Evolutionary conservation across 345 rosid species (phyloP), one percentile per base, ranked within the genome.

Genomic region (Eucalyptus sp.): DNA sequence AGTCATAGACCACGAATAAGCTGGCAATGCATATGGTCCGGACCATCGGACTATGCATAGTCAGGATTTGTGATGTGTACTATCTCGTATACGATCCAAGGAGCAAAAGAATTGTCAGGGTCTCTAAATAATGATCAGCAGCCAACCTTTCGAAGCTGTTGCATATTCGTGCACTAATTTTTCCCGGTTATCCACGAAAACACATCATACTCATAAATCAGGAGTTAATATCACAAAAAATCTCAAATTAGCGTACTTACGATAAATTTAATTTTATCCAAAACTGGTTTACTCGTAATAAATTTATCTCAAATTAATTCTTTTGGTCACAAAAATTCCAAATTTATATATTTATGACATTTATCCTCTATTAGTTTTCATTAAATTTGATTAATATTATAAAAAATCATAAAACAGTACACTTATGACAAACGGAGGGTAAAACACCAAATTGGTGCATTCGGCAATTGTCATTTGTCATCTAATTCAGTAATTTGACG

Each of bases 281-380:
- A 52, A 52, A 52, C 0, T 1, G 0, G 2, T 52, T 3, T 52
- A 52, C 0, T 18, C 1, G 0, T 52, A 18, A 52, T 18, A 52
- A 52, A 52, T 18, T 52, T 18, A 52, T 18, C 2, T 18, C 2
- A 18, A 52, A 52, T 2, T 52, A 4, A 18, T 52, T 18, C 10
- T 52, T 20, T 20, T 8, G 58, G 1, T 52, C 58, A 2, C 5
- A 4, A 52, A 52, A 52, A 52, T 52, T 52, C 0, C 25, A 52
- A 52, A 52, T 52, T 52, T 52, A 52, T 52, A 52, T 52, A 52
- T 52, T 52, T 20, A 3, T 7, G 1, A 18, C 10, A 52, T 52
- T 52, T 52, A 52, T 52, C 1, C 0, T 20, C 0, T 7, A 0
- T 7, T 52, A 52, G 0, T 52, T 20, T 52, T 52, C 1, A 0